Base-by-base conservation (phyloP, 495 filamentous ascomycete genomes). In the Xanthoparmelia taractica region DNA sequence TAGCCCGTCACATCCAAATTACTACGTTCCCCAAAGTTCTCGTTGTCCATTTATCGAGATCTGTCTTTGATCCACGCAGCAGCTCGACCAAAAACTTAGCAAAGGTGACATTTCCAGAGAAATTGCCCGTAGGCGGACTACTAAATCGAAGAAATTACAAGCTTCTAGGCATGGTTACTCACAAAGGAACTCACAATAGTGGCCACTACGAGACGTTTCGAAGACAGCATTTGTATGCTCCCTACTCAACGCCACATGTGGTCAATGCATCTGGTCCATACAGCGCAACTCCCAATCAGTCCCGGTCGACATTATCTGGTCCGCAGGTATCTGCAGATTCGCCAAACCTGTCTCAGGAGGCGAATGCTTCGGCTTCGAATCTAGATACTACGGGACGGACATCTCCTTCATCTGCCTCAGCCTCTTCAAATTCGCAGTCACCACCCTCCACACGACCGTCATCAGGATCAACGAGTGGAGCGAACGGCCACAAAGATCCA, bases 151-250 rank as follows among this genome's bases (percentile, higher is more conserved):
- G 83, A 61, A 87, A 81, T 66, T 99, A 96, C 78, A 90, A 86
- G 68, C 81, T 99, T 5, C 84, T 95, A 3, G 89, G 87, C 15
- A 85, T 96, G 48, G 88, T 99, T 57, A 94, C 89, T 34, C 94
- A 99, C 71, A 96, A 96, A 70, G 94, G 94, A 25, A 95, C 88
- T 64, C 94, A 99, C 74, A 86, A 96, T 68, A 96, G 90, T 63
- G 94, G 94, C 2, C 94, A 99, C 72, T 99, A 99, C 74, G 94
- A 99, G 72, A 90, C 92, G 2, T 97, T 97, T 75, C 83, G 94
- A 36, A 83, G 94, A n/a, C 96, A 97, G 73, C 85, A 86, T 62
- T 71, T 87, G 43, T 85, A 80, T 58, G 78, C 84, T 2, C 91
- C 92, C 0, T 97, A 84, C 68, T 90, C 91, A 0, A 97, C 91